phyloP scores from a whole-genome alignment of 1,284 basidiomycete genomes.

The Ganoderma lingzhi region DNA sequence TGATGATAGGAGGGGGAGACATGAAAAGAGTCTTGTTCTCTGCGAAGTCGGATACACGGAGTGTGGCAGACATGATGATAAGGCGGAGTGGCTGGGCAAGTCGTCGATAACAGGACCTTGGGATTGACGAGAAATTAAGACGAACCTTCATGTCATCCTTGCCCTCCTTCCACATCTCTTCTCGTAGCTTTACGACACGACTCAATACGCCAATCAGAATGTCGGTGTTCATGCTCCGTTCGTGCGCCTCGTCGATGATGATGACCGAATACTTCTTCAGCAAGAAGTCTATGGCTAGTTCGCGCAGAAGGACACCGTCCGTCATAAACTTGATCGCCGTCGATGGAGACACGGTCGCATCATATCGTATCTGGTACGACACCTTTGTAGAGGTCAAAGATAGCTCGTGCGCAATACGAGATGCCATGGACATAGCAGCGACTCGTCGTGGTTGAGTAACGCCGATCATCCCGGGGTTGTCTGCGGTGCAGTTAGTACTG shows the following conservation, averaged over 20 bases:
- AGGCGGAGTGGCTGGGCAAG: constrained; percentile 82
- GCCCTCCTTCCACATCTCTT: constrained; percentile 86
- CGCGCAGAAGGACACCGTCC: constrained; percentile 95
- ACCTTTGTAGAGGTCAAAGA: constrained; percentile 83
- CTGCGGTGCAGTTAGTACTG: constrained; percentile 47
- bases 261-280: constrained; percentile 93
- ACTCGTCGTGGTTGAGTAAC: constrained; percentile 98
- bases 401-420: constrained; percentile 91
- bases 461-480: constrained; percentile 98
- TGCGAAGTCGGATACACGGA: constrained; percentile 94
- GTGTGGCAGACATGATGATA: constrained; percentile 98
- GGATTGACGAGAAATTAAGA: neutral
- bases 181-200: constrained; percentile 88
- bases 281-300: constrained; percentile 92
- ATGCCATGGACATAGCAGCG: constrained; percentile 95
- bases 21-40: constrained; percentile 88
- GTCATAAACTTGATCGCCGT: constrained; percentile 99
- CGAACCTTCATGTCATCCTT: constrained; percentile 71
- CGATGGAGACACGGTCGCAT: constrained; percentile 87
- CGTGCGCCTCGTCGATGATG: constrained; percentile 98
- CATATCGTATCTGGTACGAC: constrained; percentile 98
- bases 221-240: constrained; percentile 98
- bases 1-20: constrained; percentile 88
- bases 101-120: neutral
- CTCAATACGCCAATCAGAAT: constrained; percentile 96